A percentile compares a stretch with the other conserved stretches of the same genome.
Conservation (phyloP, 2,329 filamentous ascomycete genomes). For the Cytospora schulzeri region DNA sequence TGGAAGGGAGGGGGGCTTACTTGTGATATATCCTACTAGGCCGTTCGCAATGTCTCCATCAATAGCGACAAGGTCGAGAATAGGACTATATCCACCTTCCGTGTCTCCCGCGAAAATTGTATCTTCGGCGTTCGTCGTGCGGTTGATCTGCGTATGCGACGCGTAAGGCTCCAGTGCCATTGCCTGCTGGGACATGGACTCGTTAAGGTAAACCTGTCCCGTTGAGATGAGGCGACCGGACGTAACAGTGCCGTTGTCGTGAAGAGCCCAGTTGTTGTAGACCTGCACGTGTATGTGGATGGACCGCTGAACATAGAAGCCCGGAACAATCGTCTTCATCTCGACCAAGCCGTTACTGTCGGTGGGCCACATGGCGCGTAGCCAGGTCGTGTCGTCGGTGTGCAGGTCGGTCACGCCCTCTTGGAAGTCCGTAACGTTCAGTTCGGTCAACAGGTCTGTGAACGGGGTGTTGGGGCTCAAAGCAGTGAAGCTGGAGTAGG, state of each 20-base stretch:
- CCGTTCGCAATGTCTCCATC: conserved; percentile 4
- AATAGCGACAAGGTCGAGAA: conserved; percentile 12
- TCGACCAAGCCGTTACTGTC: conserved; percentile 15
- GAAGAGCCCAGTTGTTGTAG: conserved; percentile 14
- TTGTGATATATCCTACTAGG: too few relatives aligned
- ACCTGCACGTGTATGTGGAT: conserved; percentile 21
- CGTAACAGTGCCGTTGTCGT: conserved; percentile 14
- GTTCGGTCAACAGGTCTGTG: not conserved
- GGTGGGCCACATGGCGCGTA: conserved; percentile 20
- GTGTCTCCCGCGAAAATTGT: conserved; percentile 6
- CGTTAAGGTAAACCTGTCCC: conserved; percentile 14
- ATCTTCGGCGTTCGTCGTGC: conserved; percentile 16
- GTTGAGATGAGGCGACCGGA: conserved; percentile 12
- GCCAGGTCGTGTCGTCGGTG: conserved; percentile 16
- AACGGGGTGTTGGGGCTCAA: conserved; percentile 17
- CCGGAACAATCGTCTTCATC: conserved; percentile 18
- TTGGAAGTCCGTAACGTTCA: conserved; percentile 7
- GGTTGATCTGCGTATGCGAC: conserved; percentile 17
- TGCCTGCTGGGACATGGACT: conserved; percentile 7
- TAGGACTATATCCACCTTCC: conserved; percentile 17
- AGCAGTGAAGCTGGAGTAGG: conserved; percentile 14
- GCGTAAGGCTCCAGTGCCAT: conserved; percentile 18
- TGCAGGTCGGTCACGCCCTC: conserved; percentile 11
- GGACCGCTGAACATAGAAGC: conserved; percentile 15
- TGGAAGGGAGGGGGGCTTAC: too few relatives aligned